Percentiles rank a stretch among this genome's conserved stretches.
Conservation (phyloP, 106 monocot genomes). For the Chionographis japonica region DNA sequence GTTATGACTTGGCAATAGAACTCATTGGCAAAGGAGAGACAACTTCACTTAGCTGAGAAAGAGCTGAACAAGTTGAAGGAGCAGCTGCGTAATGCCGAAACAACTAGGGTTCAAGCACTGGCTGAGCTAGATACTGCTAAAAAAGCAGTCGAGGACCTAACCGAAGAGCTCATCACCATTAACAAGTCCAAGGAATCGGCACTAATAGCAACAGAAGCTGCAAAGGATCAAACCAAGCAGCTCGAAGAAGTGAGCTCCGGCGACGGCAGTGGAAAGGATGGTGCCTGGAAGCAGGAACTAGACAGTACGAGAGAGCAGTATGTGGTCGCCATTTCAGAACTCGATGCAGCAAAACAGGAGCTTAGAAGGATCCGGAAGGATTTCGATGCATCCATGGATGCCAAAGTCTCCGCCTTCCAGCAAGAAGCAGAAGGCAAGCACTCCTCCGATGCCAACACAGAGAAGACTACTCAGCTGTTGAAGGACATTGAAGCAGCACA, state of each 20-base stretch:
- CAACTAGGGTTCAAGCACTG: constrained; percentile 11
- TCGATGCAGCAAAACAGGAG: constrained; percentile 13
- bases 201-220: constrained; percentile 8
- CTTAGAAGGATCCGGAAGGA: constrained; percentile 24
- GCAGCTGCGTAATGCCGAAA: constrained; percentile 11
- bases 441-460: constrained; percentile 10
- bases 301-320: constrained; percentile 19
- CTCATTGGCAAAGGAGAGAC: constrained; percentile 15
- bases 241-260: constrained; percentile 6
- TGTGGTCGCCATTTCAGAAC: background rate
- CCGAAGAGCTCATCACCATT: constrained; percentile 1
- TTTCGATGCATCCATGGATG: constrained; percentile 20
- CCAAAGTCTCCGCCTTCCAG: constrained; percentile 19
- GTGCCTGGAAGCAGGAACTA: constrained; percentile 13
- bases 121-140: constrained; percentile 13
- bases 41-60: constrained; percentile 10
- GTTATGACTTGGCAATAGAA: background rate
- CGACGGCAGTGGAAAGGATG: background rate
- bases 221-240: constrained; percentile 13
- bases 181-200: constrained; percentile 13
- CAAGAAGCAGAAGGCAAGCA: constrained; percentile 23
- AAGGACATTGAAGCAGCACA: constrained; percentile 23
- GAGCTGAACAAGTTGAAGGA: constrained; percentile 14
- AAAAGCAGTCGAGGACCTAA: constrained; percentile 7
- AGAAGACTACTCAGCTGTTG: constrained; percentile 19